Evolutionary conservation across 805 yeast species (phyloP), one percentile per base, ranked within the genome.

Genomic region (Wickerhamiella shivajii): DNA sequence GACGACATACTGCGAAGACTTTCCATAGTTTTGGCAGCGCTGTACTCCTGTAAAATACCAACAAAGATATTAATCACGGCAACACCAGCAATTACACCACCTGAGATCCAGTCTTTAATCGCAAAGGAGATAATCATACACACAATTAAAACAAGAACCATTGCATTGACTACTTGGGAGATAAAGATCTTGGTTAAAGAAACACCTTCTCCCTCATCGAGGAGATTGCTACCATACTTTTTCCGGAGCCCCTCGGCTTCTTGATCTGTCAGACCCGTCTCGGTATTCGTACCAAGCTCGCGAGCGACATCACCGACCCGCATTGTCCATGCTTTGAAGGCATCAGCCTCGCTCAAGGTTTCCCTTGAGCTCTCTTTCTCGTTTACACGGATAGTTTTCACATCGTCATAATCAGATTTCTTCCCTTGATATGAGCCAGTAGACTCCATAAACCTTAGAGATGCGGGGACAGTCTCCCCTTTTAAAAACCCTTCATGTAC

Each of bases 11-110:
- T 65, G 40, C 70, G 64, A 26, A 77, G 63, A 0, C 84, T 73
- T 24, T 74, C 78, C 81, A 77, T 78, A 1, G 87, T 78, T 49
- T 74, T 68, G 42, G 77, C 84, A 1, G 90, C 87, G 42, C 69
- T 71, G 48, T 61, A 64, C 49, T 77, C 87, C 52, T 77, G 90
- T 42, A 66, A 54, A 36, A 73, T 66, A 3, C 90, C 90, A 38
- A 77, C 74, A 18, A 56, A 53, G 23, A 77, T 70, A 47, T 77
- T 77, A 36, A 77, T 61, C 19, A 52, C 50, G 19, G 78, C 69
- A 16, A 78, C 85, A 29, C 68, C 74, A 1, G 69, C 72, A 49
- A 77, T 74, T 21, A 78, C 87, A 35, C 87, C 90, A 31, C 84
- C 90, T 6, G 81, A 72, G 42, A 77, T 78, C 77, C 80, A 77